Base-by-base conservation (phyloP, 768 basidiomycete species). In the Tremella yokohamensis region DNA sequence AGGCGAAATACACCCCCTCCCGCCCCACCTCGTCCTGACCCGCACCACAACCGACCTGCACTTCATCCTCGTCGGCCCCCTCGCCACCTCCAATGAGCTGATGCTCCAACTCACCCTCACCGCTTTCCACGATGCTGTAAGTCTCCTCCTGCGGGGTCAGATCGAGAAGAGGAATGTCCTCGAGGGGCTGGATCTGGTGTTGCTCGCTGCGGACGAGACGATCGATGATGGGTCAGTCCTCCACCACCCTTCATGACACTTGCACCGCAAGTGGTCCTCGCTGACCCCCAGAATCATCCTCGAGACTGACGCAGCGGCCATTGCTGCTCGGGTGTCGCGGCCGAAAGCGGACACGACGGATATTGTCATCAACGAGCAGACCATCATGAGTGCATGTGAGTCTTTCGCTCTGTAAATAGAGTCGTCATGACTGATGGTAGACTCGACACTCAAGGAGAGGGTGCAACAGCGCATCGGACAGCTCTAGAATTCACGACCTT, bases 321-420 rank as follows among this genome's bases (percentile, higher is more conserved):
- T 98, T 73, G 91, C 92, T 0, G 90, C 91, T 29, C 80, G 96
- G 53, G 96, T 98, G 52, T 93, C 89, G 68, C 80, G 92, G 63
- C 90, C 96, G 42, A 86, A 85, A 63, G 87, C 94, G 15, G 96
- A 98, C 76, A 86, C 93, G 52, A 88, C 87, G 38, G 93, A 98
- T 66, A 96, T 99, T 63, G 87, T 93, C 62, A 94, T 99, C 81
- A 97, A 99, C 81, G 96, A 99, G 79, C 92, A 96, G 79, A 93
- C 91, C 8, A 82, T 96, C 59, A 82, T 94, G 83, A 92, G 81
- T 72, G 93, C 93, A 26, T 96, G 93, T 80, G 85, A 88, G 80
- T 75, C n/a, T 11, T 37, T 6, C 22, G 15, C 7, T 16, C 6
- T 45, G 42, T 45, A 8, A 45, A 45, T 4, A 45, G 42, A 8